A percentile compares a stretch with the other conserved stretches of the same genome.
Conservation (phyloP, 192 early-diverging fungal genomes). For the Backusella psychrophila region DNA sequence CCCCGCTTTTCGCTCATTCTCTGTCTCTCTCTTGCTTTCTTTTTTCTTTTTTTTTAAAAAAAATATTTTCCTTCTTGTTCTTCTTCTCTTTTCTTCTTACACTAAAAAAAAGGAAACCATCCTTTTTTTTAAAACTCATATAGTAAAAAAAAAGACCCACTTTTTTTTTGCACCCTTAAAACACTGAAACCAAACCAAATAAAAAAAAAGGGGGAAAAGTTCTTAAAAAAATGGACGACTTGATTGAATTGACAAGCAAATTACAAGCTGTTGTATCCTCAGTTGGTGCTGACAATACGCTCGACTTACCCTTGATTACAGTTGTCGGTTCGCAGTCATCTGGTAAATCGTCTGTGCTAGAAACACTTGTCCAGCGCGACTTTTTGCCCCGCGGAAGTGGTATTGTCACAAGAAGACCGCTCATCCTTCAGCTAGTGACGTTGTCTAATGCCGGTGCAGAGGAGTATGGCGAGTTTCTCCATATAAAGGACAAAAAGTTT, state of each 20-base stretch:
- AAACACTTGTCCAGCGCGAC: constrained; percentile 97
- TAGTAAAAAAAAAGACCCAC: neutral
- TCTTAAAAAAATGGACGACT: constrained; percentile 38
- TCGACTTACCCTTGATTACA: constrained; percentile 85
- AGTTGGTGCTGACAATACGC: constrained; percentile 65
- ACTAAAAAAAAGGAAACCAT: neutral
- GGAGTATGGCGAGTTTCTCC: constrained; percentile 70
- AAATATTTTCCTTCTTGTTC: neutral
- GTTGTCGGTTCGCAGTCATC: constrained; percentile 86
- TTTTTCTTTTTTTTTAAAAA: neutral
- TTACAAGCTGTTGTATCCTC: constrained; percentile 81
- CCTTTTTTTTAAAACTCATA: neutral
- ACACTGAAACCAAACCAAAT: no score
- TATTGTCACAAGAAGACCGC: constrained; percentile 79
- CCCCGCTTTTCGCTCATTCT: neutral
- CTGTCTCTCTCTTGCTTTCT: neutral
- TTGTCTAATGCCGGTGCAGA: constrained; percentile 10
- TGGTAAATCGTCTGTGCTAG: constrained; percentile 97
- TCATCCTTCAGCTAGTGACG: constrained; percentile 77
- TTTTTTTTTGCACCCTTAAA: neutral
- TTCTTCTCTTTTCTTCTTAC: neutral
- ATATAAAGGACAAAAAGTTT: constrained; percentile 72
- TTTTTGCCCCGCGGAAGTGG: constrained; percentile 93
- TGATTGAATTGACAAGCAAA: constrained; percentile 80
- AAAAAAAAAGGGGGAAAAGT: neutral